These are phyloP conservation scores for Lomentospora prolificans DNA, from an alignment of 2,329 filamentous ascomycete genomes.

Conservation along the genomic window DNA sequence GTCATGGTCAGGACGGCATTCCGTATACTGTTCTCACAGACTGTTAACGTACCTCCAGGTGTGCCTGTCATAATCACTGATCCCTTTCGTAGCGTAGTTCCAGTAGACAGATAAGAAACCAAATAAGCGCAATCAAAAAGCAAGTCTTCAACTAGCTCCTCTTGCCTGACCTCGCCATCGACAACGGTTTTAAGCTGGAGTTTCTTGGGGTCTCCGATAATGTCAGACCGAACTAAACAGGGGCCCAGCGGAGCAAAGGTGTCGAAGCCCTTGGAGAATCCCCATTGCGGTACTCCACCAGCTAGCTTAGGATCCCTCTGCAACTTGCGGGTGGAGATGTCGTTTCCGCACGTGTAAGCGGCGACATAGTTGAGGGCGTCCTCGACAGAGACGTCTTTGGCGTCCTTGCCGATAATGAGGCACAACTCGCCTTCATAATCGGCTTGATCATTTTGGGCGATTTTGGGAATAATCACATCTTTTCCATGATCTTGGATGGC, in stretches of 20 bases:
- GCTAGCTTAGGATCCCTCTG: conserved; percentile 51
- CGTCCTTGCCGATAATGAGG: conserved; percentile 59
- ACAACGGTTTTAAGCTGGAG: conserved; percentile 47
- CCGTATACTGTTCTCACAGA: neutral
- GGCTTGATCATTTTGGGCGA: conserved; percentile 35
- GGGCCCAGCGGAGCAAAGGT: conserved; percentile 67
- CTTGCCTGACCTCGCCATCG: conserved; percentile 50
- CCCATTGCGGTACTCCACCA: conserved; percentile 62
- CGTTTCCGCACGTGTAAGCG: conserved; percentile 67
- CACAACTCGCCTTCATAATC: conserved; percentile 79
- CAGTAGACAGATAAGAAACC: conserved; percentile 26
- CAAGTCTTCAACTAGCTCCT: conserved; percentile 44
- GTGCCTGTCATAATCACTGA: conserved; percentile 37
- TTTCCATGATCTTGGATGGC: conserved; percentile 25
- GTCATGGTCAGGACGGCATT: too few species aligned
- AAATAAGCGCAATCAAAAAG: conserved; percentile 43
- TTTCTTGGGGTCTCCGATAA: conserved; percentile 47
- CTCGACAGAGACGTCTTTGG: conserved; percentile 52
- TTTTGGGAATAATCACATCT: conserved; percentile 33
- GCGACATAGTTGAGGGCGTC: conserved; percentile 60
- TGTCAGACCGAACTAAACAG: conserved; percentile 49
- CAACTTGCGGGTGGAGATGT: conserved; percentile 71
- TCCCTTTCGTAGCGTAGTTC: conserved; percentile 32
- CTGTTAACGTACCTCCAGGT: conserved; percentile 23
- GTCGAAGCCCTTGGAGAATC: conserved; percentile 64